Conservation (phyloP, 768 basidiomycete genomes). For the Phylloporus sp. region DNA sequence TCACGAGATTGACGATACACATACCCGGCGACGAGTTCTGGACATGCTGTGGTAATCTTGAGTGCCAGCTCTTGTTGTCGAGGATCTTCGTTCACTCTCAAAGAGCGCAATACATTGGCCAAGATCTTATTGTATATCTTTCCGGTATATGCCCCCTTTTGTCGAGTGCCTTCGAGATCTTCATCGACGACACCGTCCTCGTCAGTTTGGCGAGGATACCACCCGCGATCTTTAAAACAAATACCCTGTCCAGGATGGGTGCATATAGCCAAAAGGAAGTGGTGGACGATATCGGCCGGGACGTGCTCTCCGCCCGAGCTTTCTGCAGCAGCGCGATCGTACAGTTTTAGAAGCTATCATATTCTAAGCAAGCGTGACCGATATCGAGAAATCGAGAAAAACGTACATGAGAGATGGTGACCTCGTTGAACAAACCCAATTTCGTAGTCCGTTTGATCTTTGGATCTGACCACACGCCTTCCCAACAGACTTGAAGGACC, state of each 20-base stretch:
- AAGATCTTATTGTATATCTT: slow-evolving; percentile 82
- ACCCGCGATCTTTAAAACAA: slow-evolving; percentile 85
- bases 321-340: slow-evolving; percentile 54
- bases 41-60: slow-evolving; percentile 76
- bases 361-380: background rate
- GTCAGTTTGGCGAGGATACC: slow-evolving; percentile 74
- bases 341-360: slow-evolving; percentile 64
- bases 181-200: slow-evolving; percentile 37
- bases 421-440: slow-evolving; percentile 65
- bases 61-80: slow-evolving; percentile 80
- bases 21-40: slow-evolving; percentile 79
- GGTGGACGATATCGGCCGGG: slow-evolving; percentile 77
- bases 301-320: slow-evolving; percentile 46
- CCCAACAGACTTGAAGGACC: slow-evolving; percentile 72
- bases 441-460: slow-evolving; percentile 70
- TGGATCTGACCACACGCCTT: slow-evolving; percentile 67
- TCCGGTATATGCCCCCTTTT: slow-evolving; percentile 29
- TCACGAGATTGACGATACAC: slow-evolving; percentile 16
- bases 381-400: background rate
- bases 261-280: slow-evolving; percentile 82
- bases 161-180: slow-evolving; percentile 29
- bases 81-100: slow-evolving; percentile 87
- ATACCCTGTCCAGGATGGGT: slow-evolving; percentile 77
- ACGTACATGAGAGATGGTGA: slow-evolving; percentile 57
- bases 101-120: slow-evolving; percentile 60